Evolutionary conservation across 2,329 filamentous ascomycete species (phyloP).

Genomic region (Leptographium lundbergii): DNA sequence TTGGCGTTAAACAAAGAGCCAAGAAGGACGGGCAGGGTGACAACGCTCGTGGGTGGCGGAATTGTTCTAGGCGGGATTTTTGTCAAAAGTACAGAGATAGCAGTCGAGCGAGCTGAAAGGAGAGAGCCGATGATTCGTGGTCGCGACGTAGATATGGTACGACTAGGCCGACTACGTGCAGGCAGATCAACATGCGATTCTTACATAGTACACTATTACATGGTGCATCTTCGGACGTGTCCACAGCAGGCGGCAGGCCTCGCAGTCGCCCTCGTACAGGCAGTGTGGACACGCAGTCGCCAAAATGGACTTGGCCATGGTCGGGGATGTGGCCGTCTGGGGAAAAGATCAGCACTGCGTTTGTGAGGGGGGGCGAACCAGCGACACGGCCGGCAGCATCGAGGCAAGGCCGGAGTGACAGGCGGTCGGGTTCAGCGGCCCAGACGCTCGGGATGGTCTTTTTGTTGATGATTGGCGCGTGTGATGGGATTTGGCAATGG

Average conservation of each 20-base stretch:
- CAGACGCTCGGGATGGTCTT: constrained; percentile 2
- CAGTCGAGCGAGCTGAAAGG: no score
- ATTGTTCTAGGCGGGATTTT: no score
- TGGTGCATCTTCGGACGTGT: not conserved
- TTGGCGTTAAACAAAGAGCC: not conserved
- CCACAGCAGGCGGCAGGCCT: not conserved
- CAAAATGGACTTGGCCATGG: not conserved
- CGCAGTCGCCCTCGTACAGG: no score
- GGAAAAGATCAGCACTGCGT: not conserved
- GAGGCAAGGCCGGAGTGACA: not conserved
- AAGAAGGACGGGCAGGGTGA: not conserved
- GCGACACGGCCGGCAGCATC: not conserved
- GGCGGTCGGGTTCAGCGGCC: constrained; percentile 4
- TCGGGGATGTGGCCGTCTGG: not conserved
- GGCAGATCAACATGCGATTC: no score
- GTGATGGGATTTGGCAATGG: no score
- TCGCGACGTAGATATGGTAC: no score
- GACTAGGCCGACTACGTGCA: no score
- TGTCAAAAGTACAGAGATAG: no score
- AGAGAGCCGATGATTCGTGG: no score
- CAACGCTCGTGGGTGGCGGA: no score
- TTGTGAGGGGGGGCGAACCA: not conserved
- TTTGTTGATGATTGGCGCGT: not conserved
- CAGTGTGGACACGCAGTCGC: not conserved
- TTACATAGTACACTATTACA: not conserved